Evolutionary conservation across 768 basidiomycete species (phyloP).

Genomic region (Thelephora aurantiotincta): DNA sequence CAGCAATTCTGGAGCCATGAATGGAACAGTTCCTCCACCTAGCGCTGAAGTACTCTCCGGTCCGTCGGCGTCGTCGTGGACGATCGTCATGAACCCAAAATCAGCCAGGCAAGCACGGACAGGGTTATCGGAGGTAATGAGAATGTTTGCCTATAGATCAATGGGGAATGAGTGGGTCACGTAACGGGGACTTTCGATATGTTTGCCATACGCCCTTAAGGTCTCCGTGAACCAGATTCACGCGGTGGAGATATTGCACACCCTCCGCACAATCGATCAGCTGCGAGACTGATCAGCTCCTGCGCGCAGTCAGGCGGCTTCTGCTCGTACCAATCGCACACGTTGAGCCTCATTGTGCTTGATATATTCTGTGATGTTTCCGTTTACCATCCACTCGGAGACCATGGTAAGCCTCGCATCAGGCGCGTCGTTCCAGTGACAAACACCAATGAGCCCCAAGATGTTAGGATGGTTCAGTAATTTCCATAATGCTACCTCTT

Average conservation of each 20-base stretch:
- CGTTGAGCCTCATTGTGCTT: background rate
- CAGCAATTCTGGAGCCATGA: background rate
- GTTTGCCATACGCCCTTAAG: conserved; percentile 2
- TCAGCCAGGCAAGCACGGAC: background rate
- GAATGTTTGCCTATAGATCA: background rate
- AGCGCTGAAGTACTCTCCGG: background rate
- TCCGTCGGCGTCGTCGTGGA: background rate
- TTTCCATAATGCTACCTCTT: conserved; percentile 4
- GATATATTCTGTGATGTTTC: conserved; percentile 4
- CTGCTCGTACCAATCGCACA: background rate
- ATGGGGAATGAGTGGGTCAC: background rate
- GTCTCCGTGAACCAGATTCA: conserved; percentile 2
- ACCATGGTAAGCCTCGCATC: conserved; percentile 3
- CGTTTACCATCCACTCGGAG: conserved; percentile 6
- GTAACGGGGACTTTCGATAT: too few species aligned
- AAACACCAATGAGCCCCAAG: conserved; percentile 1
- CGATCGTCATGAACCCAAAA: background rate
- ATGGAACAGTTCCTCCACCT: background rate
- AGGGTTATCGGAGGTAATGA: background rate
- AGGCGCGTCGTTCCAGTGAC: background rate
- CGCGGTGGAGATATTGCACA: background rate
- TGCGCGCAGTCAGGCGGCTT: background rate
- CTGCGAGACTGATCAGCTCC: background rate
- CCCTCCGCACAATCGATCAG: background rate
- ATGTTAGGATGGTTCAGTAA: conserved; percentile 1